Evolutionary conservation across 2,329 filamentous ascomycete species (phyloP), one percentile per base, ranked within the genome.

Genomic region (Dichotomopilus funicola): DNA sequence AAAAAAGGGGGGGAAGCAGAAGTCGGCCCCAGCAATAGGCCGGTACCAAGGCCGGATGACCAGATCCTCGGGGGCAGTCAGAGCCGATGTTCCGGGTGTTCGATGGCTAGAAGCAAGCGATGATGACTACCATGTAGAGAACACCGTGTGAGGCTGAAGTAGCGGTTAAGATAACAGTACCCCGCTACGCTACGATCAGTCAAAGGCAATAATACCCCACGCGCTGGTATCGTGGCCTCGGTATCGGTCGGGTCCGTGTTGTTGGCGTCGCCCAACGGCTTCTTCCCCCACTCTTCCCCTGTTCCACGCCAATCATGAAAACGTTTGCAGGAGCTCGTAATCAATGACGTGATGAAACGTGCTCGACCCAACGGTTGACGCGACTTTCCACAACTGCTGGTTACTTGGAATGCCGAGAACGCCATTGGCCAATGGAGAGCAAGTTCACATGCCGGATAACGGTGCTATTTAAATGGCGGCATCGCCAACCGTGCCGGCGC

Each of bases 291-390:
- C 19, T 27, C 19, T 27, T 27, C 19, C 19, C 19, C 19, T 27
- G 19, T 27, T 27, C 19, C 19, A 27, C 19, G 19, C 19, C 19
- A 27, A 27, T 27, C 19, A 37, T 31, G 51, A 41, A 50, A 53
- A 53, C 46, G 10, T 31, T 11, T 19, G 36, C 5, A 46, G 49
- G 12, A 45, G 27, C 38, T 33, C 52, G 36, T 8, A 8, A 44
- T 31, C 45, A 33, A 61, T 62, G 55, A 36, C 61, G 61, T 61
- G 59, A 61, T 60, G 57, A 56, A 45, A 51, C 61, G 61, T 61
- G 57, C 57, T 61, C 52, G 40, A n/a, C 46, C 50, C 40, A 27
- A 45, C 27, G 36, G 8, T 48, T 61, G 54, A 60, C 57, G 57
- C 55, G 45, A 59, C 47, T 44, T 48, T 9, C 43, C 13, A 12